phyloP scores from a whole-genome alignment of 179 eudicot genomes.

The Heliamphora pulchella region DNA sequence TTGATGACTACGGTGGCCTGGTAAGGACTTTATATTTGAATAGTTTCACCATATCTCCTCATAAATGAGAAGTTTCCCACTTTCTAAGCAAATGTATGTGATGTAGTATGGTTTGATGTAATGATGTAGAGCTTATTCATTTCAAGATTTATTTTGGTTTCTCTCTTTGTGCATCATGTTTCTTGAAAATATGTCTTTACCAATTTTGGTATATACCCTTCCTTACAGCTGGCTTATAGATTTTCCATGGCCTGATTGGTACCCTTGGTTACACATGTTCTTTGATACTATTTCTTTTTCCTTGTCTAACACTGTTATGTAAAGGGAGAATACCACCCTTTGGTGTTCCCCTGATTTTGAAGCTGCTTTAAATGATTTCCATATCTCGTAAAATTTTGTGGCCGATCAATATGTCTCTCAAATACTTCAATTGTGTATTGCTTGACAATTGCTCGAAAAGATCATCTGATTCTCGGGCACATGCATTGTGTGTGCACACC shows the following conservation, averaged over 20 bases:
- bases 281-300: neutral
- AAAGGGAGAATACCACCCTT: neutral
- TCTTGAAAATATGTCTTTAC: neutral
- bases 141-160: neutral
- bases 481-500: no score
- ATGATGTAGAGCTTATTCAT: neutral
- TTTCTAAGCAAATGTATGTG: neutral
- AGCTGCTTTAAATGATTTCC: neutral
- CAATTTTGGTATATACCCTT: neutral
- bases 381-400: neutral
- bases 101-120: neutral
- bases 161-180: neutral
- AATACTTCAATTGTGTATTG: neutral
- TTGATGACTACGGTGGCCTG: conserved; percentile 98
- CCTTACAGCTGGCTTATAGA: neutral
- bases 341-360: neutral
- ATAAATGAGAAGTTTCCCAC: neutral
- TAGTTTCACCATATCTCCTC: neutral
- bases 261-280: neutral
- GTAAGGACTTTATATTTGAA: conserved; percentile 31
- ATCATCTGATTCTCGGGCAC: no score
- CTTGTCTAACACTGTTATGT: neutral
- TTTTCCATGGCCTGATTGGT: neutral
- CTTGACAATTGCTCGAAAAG: no score
- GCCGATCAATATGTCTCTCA: neutral